These are phyloP conservation scores for Furcasterigmium furcatum DNA, from an alignment of 2,329 filamentous ascomycete species.

Conservation along the genomic window DNA sequence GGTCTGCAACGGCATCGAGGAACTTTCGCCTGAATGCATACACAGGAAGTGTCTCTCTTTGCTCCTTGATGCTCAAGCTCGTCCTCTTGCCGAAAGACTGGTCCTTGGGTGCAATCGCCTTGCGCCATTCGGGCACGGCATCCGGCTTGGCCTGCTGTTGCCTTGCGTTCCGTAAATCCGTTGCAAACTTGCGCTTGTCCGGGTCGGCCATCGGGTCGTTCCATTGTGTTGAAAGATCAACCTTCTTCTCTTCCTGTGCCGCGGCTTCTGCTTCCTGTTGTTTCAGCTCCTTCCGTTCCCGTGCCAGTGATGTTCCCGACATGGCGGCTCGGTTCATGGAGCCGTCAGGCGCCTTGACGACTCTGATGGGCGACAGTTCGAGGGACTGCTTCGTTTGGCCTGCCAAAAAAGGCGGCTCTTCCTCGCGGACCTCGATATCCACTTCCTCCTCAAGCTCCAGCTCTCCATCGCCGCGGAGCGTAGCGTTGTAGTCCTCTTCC, in stretches of 20 bases:
- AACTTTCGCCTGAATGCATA: conserved; percentile 85
- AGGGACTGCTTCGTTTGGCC: conserved; percentile 96
- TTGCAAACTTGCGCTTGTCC: conserved; percentile 83
- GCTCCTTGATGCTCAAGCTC: conserved; percentile 89
- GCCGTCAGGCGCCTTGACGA: conserved; percentile 97
- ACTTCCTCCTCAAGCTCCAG: conserved; percentile 95
- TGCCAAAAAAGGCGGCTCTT: conserved; percentile 92
- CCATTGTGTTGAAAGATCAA: conserved; percentile 89
- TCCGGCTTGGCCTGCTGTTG: conserved; percentile 57
- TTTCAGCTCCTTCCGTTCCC: conserved; percentile 83
- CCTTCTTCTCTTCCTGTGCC: conserved; percentile 70
- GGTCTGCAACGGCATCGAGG: conserved; percentile 79
- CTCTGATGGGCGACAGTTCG: conserved; percentile 90
- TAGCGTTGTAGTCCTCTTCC: conserved; percentile 89
- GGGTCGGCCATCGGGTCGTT: conserved; percentile 92
- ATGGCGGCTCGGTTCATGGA: conserved; percentile 96
- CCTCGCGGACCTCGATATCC: conserved; percentile 93
- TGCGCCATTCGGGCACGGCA: conserved; percentile 89
- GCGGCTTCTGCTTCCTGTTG: conserved; percentile 82
- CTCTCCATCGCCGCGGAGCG: conserved; percentile 78
- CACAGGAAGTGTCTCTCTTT: conserved; percentile 85
- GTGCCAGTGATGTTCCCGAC: conserved; percentile 83
- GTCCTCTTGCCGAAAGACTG: conserved; percentile 83
- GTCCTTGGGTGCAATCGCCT: conserved; percentile 74
- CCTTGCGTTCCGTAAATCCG: conserved; percentile 72